Conservation (phyloP, 2,329 filamentous ascomycete genomes). For the Nemania bipapillata region DNA sequence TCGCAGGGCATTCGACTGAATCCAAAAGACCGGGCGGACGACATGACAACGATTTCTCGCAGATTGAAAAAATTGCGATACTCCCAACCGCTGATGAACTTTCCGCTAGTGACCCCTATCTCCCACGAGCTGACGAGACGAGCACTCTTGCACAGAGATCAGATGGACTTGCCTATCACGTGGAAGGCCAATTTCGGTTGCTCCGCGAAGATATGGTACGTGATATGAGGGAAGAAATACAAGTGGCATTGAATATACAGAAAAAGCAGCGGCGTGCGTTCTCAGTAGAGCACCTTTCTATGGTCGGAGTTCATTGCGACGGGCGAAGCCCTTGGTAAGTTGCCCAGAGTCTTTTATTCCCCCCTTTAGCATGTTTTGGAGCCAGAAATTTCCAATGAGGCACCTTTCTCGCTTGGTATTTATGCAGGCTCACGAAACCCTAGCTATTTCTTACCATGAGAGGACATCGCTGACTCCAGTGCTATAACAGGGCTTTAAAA, state of each 20-base stretch:
- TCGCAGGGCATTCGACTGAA: background rate
- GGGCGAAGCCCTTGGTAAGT: constrained; percentile 11
- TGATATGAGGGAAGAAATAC: constrained; percentile 68
- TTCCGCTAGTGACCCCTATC: constrained; percentile 64
- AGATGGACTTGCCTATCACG: constrained; percentile 60
- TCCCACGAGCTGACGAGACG: constrained; percentile 60
- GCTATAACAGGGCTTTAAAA: constrained; percentile 11
- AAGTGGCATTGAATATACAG: constrained; percentile 56
- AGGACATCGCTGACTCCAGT: too few species aligned
- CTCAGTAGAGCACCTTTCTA: constrained; percentile 20
- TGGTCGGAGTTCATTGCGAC: constrained; percentile 19
- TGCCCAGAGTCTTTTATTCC: too few species aligned
- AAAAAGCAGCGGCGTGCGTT: constrained; percentile 56
- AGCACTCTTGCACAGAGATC: constrained; percentile 55
- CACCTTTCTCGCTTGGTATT: too few species aligned
- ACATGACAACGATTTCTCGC: constrained; percentile 75
- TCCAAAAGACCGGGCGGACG: constrained; percentile 66
- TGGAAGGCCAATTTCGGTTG: constrained; percentile 77
- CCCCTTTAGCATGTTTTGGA: too few species aligned
- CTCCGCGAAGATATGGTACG: constrained; percentile 76
- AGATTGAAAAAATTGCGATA: constrained; percentile 70
- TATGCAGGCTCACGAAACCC: too few species aligned
- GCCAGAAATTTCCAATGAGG: too few species aligned
- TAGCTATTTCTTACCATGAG: too few species aligned
- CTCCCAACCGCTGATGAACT: constrained; percentile 75